Conservation (phyloP, 1,284 basidiomycete genomes). For the Phylloboletellus chloephorus region DNA sequence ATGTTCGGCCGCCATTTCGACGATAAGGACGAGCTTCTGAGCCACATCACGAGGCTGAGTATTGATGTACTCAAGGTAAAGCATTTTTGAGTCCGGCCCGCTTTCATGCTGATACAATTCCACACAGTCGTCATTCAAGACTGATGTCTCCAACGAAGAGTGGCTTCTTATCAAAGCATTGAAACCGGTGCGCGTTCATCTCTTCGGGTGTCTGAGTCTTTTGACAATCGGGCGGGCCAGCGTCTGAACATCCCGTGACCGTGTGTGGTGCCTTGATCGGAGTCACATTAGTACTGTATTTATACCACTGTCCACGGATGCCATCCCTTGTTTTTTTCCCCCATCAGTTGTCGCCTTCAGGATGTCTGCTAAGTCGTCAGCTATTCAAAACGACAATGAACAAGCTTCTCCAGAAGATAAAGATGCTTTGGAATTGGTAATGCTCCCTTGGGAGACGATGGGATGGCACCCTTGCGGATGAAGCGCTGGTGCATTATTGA, state of each 20-base stretch:
- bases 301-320: slow-evolving; percentile 21
- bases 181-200: slow-evolving; percentile 62
- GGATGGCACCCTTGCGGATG: slow-evolving; percentile 27
- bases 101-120: slow-evolving; percentile 7
- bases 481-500: slow-evolving; percentile 27
- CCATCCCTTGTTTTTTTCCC: background rate
- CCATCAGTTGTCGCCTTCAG: background rate
- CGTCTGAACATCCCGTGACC: slow-evolving; percentile 44
- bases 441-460: slow-evolving; percentile 27
- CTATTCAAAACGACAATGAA: slow-evolving; percentile 13
- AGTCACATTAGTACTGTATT: slow-evolving; percentile 31
- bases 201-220: background rate
- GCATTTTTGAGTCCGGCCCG: slow-evolving; percentile 3
- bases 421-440: slow-evolving; percentile 65
- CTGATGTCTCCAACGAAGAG: slow-evolving; percentile 87
- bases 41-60: slow-evolving; percentile 85
- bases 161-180: slow-evolving; percentile 92
- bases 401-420: slow-evolving; percentile 31
- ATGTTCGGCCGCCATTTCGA: slow-evolving; percentile 95
- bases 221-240: slow-evolving; percentile 21
- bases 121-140: slow-evolving; percentile 75
- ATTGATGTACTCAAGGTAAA: slow-evolving; percentile 91
- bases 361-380: slow-evolving; percentile 20
- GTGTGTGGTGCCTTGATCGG: slow-evolving; percentile 10
- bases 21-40: slow-evolving; percentile 92